These are phyloP conservation scores for Durio zibethinus DNA, from an alignment of 345 rosid species.

Conservation along the genomic window DNA sequence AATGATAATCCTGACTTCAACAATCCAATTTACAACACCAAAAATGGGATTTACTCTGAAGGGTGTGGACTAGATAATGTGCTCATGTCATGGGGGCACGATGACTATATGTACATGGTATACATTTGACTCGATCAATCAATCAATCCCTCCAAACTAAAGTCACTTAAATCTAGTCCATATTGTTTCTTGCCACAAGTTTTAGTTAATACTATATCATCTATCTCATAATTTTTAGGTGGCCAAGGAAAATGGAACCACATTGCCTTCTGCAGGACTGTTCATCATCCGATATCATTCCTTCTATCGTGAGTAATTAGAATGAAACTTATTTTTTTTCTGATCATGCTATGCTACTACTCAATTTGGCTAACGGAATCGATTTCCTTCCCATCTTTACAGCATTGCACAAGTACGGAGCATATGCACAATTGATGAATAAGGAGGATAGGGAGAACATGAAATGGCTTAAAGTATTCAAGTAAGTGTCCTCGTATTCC, in stretches of 20 bases:
- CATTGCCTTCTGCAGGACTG: slow-evolving; percentile 53
- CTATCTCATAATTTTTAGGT: slow-evolving; percentile 23
- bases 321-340: neutral
- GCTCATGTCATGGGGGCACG: slow-evolving; percentile 66
- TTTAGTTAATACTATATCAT: neutral
- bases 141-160: neutral
- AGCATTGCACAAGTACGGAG: slow-evolving; percentile 40
- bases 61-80: slow-evolving; percentile 59
- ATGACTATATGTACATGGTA: slow-evolving; percentile 70
- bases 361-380: neutral
- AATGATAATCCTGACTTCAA: slow-evolving; percentile 51
- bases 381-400: neutral
- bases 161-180: neutral
- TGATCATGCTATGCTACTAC: neutral
- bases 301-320: slow-evolving; percentile 38
- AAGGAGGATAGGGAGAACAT: slow-evolving; percentile 36
- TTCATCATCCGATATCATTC: slow-evolving; percentile 68
- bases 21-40: slow-evolving; percentile 47
- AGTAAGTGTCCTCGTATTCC: slow-evolving; percentile 17
- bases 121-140: neutral
- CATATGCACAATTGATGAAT: slow-evolving; percentile 39
- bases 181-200: neutral
- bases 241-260: slow-evolving; percentile 50
- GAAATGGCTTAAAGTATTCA: slow-evolving; percentile 42
- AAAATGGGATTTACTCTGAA: slow-evolving; percentile 44